Evolutionary conservation across 73 alveolate genomes (phyloP), one percentile per base, ranked within the genome.

Genomic region (Tetrahymena thermophila): DNA sequence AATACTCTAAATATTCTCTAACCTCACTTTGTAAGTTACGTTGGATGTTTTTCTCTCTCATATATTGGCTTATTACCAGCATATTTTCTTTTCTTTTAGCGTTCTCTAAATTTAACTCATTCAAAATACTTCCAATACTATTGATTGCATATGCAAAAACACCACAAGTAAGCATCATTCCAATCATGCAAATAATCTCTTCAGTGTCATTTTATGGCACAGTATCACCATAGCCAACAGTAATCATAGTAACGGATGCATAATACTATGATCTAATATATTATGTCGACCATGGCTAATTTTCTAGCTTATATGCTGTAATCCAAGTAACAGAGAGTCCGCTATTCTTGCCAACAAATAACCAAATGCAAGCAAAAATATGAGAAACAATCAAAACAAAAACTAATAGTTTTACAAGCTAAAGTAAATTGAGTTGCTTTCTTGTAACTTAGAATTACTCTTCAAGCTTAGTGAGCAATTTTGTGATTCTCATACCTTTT

Each of bases 91-190:
- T 95, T 57, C 96, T 96, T 10, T 96, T 96, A 0, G 95, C 94
- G 28, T 85, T 95, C 85, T 97, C 96, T 57, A 93, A 40, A 85
- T 96, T 96, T 34, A 93, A 95, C 50, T 95, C 58, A 85, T 25
- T 42, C 34, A 96, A 34, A 35, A 96, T 42, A 38, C 95, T 93
- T 21, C 97, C 97, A 2, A 96, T 96, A 21, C 96, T 50, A 28
- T 98, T 98, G n/a, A 98, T 98, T n/a, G 96, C 93, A 85, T 97
- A 98, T 44, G 99, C 99, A 89, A 98, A 98, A 4, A 97, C 94
- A 25, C 98, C 98, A 94, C 99, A 97, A 10, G 99, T 98, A 1
- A 96, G 85, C 43, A 96, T 94, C 98, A 97, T 96, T 25, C 97
- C 95, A 4, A 96, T 35, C 95, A 96, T 94, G 31, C 96, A 94